Evolutionary conservation across 495 filamentous ascomycete species (phyloP), one percentile per base, ranked within the genome.

Genomic region (Coniosporium apollinis): DNA sequence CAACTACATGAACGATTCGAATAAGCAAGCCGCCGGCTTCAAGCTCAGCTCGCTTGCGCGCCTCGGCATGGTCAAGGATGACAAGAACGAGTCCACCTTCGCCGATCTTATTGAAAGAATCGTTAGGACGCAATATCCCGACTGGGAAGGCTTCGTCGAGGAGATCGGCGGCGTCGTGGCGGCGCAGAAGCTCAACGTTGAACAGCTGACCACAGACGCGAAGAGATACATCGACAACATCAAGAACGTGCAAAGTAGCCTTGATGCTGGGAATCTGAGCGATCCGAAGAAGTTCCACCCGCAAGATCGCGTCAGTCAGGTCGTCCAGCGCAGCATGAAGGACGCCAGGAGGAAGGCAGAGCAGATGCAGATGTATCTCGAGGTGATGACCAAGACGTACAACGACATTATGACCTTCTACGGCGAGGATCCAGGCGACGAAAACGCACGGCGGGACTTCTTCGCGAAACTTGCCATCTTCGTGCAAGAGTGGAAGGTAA

Each of bases 1-100:
- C 51, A 97, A 97, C 51, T 97, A 89, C 66, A 97, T 97, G 89
- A 97, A 97, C 61, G 89, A 96, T 48, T 75, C 85, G 31, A 94
- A 93, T 56, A 97, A 97, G 59, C 91, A 96, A 57, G 89, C 91
- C 2, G 81, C 77, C 42, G 89, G 89, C 31, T 97, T 97, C 76
- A 97, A 97, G 58, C 70, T 97, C 17, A 84, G 84, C 46, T 92
- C 89, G 1, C 75, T 97, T n/a, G 80, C 82, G 24, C 73, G 89
- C 17, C 64, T 97, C 21, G 89, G 79, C 19, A 97, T 96, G 82
- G 82, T 96, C 38, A 97, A 97, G 58, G 89, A 97, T 46, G 84
- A 92, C 61, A 94, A 94, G 70, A 97, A 97, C 50, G 79, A 96
- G 54, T 82, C 81, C 3, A 94, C 82, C 2, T 86, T 97, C 52